Evolutionary conservation across 331 rosid genomes (phyloP), one percentile per base, ranked within the genome.

Genomic region (Quercus phellos): DNA sequence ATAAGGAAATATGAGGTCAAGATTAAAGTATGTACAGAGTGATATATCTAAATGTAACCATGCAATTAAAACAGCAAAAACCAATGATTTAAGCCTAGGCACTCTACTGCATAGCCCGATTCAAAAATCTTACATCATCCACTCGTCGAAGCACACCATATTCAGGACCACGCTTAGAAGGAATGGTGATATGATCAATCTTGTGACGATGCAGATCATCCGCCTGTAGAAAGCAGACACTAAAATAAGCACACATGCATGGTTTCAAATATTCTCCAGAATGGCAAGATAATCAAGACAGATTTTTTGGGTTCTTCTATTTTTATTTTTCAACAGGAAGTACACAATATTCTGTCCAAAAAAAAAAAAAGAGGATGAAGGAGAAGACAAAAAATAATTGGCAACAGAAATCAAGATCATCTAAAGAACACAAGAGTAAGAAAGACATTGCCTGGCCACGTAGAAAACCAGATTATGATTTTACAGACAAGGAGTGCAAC

Each of bases 191-290:
- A 81, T 94, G 97, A 87, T 92, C 99, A 60, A 95, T 95, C 77
- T 95, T 92, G 90, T 95, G 99, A 61, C 97, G 94, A 76, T 95
- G 99, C 81, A 95, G 94, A 86, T 95, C 99, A 83, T 73, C 76
- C 81, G 87, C 94, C 99, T 95, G 89, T 27, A 70, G 70, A 78
- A 74, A 75, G 42, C 76, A 79, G 50, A 58, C 21, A 53, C 55
- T 61, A 4, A 56, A 73, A 75, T 71, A 72, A 84, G 50, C 80
- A 26, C 43, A 82, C 66, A 79, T 54, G 29, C 64, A 70, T 50
- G 17, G n/a, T 70, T 64, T 64, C 19, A 75, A 63, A 38, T 22
- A 42, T 21, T n/a, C 11, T n/a, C 2, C 11, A 55, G 43, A 21
- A 5, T 6, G 60, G 14, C 59, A 71, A 50, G 56, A 27, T 51